These are phyloP conservation scores for Talaromyces rugulosus DNA, from an alignment of 2,329 filamentous ascomycete species.

Conservation along the genomic window DNA sequence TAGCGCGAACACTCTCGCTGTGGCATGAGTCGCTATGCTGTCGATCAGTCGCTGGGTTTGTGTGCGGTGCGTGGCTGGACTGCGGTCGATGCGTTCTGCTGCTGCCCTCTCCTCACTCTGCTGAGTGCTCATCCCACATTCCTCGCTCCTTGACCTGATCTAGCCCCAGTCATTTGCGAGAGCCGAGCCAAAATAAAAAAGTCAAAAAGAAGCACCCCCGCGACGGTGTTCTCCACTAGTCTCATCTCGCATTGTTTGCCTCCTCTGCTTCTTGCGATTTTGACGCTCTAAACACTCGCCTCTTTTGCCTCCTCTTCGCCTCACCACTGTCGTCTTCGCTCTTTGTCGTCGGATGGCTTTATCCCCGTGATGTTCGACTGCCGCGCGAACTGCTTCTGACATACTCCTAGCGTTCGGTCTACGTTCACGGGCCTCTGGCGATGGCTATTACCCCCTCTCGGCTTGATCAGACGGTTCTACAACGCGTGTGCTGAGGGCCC, in stretches of 20 bases:
- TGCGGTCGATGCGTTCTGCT: not conserved
- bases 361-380: slow-evolving; percentile 7
- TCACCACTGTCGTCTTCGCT: not conserved
- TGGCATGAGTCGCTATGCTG: not conserved
- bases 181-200: not conserved
- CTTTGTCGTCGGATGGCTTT: not conserved
- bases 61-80: not conserved
- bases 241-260: not conserved
- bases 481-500: slow-evolving; percentile 1
- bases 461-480: not conserved
- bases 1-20: not conserved
- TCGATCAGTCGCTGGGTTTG: not conserved
- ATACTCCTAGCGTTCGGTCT: not conserved
- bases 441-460: slow-evolving; percentile 8
- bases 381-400: slow-evolving; percentile 4
- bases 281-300: not conserved
- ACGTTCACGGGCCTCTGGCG: not conserved
- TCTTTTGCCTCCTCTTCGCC: not conserved
- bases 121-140: not conserved
- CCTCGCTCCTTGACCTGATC: not conserved
- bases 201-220: not conserved
- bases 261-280: not conserved
- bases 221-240: not conserved
- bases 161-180: not conserved
- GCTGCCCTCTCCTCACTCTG: not conserved